Percentiles rank a stretch among this genome's conserved stretches.
phyloP scores from a whole-genome alignment of 495 filamentous ascomycete species.

The Chaetomium tenue region DNA sequence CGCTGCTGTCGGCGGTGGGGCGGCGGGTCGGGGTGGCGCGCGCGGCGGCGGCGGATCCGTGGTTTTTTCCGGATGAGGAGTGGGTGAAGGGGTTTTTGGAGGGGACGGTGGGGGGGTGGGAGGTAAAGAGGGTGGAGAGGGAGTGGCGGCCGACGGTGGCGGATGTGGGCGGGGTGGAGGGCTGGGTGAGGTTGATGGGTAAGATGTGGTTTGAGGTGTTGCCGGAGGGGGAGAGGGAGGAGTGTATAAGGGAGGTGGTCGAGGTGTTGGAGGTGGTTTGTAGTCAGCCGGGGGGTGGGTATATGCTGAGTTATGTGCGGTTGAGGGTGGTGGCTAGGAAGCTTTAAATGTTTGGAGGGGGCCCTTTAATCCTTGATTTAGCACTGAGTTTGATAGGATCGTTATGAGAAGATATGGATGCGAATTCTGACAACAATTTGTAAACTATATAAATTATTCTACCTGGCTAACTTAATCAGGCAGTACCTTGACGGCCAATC shows the following conservation, averaged over 20 bases:
- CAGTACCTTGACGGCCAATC: conserved; percentile 17
- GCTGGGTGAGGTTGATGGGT: conserved; percentile 69
- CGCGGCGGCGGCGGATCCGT: conserved; percentile 56
- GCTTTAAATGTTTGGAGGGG: conserved; percentile 25
- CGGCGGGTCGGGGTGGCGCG: conserved; percentile 51
- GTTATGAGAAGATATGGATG: no score
- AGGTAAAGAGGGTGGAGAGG: conserved; percentile 58
- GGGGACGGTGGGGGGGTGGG: conserved; percentile 53
- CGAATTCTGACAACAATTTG: no score
- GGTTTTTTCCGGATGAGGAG: conserved; percentile 69
- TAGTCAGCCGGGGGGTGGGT: conserved; percentile 55
- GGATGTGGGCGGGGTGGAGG: conserved; percentile 61
- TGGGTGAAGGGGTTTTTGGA: conserved; percentile 53
- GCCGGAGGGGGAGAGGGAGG: conserved; percentile 48
- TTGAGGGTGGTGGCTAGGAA: conserved; percentile 63
- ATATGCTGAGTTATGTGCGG: conserved; percentile 69
- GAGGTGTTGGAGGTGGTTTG: conserved; percentile 56
- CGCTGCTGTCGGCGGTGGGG: conserved; percentile 53
- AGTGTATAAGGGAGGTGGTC: conserved; percentile 54
- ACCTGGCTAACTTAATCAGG: not conserved
- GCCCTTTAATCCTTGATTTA: no score
- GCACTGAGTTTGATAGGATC: no score
- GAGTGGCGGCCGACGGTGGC: conserved; percentile 63
- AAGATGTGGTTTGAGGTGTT: conserved; percentile 56
- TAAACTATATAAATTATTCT: no score